Evolutionary conservation across 352 stramenopile species (phyloP), one percentile per base, ranked within the genome.

Genomic region (Globisporangium megalacanthum): DNA sequence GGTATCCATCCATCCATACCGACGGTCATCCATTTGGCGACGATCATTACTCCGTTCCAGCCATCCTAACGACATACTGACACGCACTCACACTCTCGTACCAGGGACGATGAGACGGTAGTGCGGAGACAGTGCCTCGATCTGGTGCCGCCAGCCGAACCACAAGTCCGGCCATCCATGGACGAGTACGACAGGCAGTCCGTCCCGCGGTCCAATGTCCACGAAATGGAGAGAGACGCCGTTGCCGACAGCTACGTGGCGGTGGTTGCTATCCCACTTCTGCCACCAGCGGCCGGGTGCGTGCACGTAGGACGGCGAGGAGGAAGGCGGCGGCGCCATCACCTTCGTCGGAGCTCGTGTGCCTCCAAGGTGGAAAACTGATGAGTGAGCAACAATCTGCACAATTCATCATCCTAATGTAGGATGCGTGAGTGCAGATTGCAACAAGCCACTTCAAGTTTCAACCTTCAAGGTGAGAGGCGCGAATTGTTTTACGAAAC

Each of bases 161-260:
- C 78, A 91, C 41, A 91, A 63, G 57, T 92, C 81, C 10, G 81
- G 81, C 73, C 77, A 92, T 1, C 79, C 81, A 54, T 92, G 82
- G 47, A 92, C 70, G 58, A 89, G 65, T 42, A 92, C 71, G 8
- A 88, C 60, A 2, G 78, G 69, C 41, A 83, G 57, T 19, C 42
- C 76, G 48, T 88, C 67, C 20, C 53, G 55, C 31, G 70, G 78
- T 19, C 77, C 77, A 1, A 77, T 77, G 41, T 87, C 73, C 47
- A 89, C 70, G 47, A 79, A 91, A 54, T 87, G 79, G 4, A n/a
- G n/a, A n/a, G n/a, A n/a, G n/a, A n/a, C 64, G 6, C 64, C 67
- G 15, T 68, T 54, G 11, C 55, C 44, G 29, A 70, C 70, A 41
- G 69, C 22, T 50, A 68, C 49, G 58, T 70, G 77, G 42, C 45